phyloP scores from a whole-genome alignment of 805 yeast species.

The Spathaspora sp. region DNA sequence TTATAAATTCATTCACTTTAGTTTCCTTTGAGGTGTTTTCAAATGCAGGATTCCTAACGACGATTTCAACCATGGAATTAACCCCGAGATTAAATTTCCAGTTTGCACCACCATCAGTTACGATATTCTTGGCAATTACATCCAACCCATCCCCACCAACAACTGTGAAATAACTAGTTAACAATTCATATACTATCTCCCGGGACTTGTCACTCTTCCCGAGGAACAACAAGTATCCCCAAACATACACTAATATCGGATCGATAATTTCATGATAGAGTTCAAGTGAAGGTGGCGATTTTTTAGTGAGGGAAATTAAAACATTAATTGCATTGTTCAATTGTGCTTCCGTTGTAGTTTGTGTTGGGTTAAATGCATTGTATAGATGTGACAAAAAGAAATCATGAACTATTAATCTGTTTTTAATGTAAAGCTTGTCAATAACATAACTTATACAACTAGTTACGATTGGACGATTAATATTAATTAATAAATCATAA shows the following conservation, averaged over 20 bases:
- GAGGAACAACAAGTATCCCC: constrained; percentile 45
- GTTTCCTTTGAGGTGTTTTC: constrained; percentile 14
- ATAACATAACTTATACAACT: constrained; percentile 56
- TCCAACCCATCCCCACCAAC: constrained; percentile 21
- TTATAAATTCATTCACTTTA: constrained; percentile 25
- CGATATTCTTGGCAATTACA: constrained; percentile 28
- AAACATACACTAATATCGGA: constrained; percentile 32
- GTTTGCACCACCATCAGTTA: constrained; percentile 19
- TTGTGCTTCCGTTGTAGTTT: constrained; percentile 41
- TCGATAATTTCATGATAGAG: constrained; percentile 20
- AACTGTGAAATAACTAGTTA: constrained; percentile 33
- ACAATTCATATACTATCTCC: constrained; percentile 32
- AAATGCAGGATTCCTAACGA: constrained; percentile 1
- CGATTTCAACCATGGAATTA: constrained; percentile 33
- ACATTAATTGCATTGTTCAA: constrained; percentile 65
- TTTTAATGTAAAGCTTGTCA: constrained; percentile 47
- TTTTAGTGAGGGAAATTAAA: constrained; percentile 55
- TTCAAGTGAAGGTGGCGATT: constrained; percentile 19
- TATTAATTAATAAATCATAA: constrained; percentile 51
- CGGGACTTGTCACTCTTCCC: constrained; percentile 23
- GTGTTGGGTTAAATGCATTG: constrained; percentile 37
- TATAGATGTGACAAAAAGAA: constrained; percentile 55
- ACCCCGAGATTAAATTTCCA: constrained; percentile 45
- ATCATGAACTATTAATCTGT: constrained; percentile 50
- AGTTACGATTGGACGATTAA: constrained; percentile 58